Percentiles rank a stretch among this genome's conserved stretches.
phyloP scores from a whole-genome alignment of 768 basidiomycete species.

The Pleurotus sapidus region DNA sequence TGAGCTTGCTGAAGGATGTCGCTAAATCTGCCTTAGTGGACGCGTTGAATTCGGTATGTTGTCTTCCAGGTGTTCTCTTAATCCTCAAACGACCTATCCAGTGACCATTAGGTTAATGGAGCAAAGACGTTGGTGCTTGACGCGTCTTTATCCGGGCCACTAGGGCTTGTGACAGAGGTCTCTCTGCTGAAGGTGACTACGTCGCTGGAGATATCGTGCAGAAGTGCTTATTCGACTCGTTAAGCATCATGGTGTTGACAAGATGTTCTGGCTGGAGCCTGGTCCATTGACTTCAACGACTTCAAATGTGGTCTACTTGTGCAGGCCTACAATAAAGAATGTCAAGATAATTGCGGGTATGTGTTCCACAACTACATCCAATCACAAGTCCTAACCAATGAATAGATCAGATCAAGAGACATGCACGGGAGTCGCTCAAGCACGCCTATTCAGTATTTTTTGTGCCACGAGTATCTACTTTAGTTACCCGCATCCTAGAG shows the following conservation, averaged over 20 bases:
- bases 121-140: slow-evolving; percentile 97
- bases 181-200: slow-evolving; percentile 82
- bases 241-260: slow-evolving; percentile 98
- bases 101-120: slow-evolving; percentile 67
- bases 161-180: slow-evolving; percentile 95
- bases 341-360: slow-evolving; percentile 90
- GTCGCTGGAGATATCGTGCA: neutral
- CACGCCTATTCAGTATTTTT: slow-evolving; percentile 86
- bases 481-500: slow-evolving; percentile 84
- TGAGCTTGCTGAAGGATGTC: slow-evolving; percentile 70
- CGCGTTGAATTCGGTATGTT: slow-evolving; percentile 73
- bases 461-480: slow-evolving; percentile 82
- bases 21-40: slow-evolving; percentile 81
- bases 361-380: slow-evolving; percentile 22
- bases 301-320: slow-evolving; percentile 90
- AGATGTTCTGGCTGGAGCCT: slow-evolving; percentile 98
- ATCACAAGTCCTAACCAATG: slow-evolving; percentile 18
- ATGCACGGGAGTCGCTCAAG: slow-evolving; percentile 66
- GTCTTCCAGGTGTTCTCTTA: neutral
- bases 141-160: slow-evolving; percentile 80
- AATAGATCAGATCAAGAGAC: slow-evolving; percentile 89
- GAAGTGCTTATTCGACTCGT: neutral
- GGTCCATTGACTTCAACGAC: slow-evolving; percentile 83
- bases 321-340: slow-evolving; percentile 80
- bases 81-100: slow-evolving; percentile 4